Base-by-base conservation (phyloP, 495 filamentous ascomycete species). In the Aspergillus coremiiformis region DNA sequence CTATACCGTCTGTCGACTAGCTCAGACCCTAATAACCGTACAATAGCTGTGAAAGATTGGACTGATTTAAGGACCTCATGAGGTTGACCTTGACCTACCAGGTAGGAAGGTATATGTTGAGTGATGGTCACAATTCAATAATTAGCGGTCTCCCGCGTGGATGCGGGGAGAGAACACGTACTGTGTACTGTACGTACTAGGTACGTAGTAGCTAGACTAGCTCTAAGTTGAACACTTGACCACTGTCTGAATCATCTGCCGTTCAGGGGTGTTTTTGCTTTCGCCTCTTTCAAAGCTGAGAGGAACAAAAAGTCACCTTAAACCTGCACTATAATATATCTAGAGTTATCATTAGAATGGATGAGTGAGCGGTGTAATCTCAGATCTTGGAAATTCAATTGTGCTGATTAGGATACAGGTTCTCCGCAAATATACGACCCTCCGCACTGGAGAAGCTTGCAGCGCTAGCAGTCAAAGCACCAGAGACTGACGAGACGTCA, bases 361-460 rank as follows among this genome's bases (percentile, higher is more conserved):
- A 56, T 51, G 59, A 62, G 59, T 62, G 46, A 46, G 56, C 44
- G 9, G 19, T 15, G 19, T 20, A 14, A 39, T 19, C 14, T 22
- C 19, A 5, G 33, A 23, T 0, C 24, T n/a, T n/a, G 32, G 20
- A 22, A 55, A 22, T 8, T 33, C 33, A 26, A 32, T 7, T 10
- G 7, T 22, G 32, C 57, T 60, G 29, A 62, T 44, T 44, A 14
- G 22, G 39, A 21, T 52, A 14, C 39, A 76, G 73, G 23, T 61
- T 69, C 23, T 66, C 65, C 30, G 57, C 56, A 52, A 64, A 77
- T 49, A 78, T 85, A 48, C 79, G 84, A 66, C 74, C 74, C 49
- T 74, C 75, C 42, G 86, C 87, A 30, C 72, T 91, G 56, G 75
- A 84, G 67, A 87, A 85, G 66, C 82, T 91, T 51, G 86, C 85